These are phyloP conservation scores for Gigaspora rosea DNA, from an alignment of 192 early-diverging fungal species.

Conservation along the genomic window DNA sequence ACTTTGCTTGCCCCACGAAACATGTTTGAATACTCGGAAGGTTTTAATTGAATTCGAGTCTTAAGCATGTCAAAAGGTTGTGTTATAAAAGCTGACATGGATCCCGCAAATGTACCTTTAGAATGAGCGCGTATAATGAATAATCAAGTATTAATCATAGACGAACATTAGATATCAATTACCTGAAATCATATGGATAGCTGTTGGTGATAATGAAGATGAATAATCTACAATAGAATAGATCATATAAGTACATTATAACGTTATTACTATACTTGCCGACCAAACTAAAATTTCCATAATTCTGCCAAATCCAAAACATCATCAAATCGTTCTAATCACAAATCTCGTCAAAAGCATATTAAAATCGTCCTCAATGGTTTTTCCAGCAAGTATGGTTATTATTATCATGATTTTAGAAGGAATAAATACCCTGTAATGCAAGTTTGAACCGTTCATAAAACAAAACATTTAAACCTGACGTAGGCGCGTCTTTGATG, in stretches of 20 bases:
- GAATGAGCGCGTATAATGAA: neutral
- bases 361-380: too few species aligned
- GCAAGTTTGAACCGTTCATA: conserved; percentile 77
- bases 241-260: neutral
- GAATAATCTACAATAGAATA: conserved; percentile 29
- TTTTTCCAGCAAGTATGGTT: too few species aligned
- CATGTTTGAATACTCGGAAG: conserved; percentile 63
- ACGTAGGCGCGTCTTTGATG: conserved; percentile 86
- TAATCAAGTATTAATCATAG: neutral
- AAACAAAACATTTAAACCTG: conserved; percentile 86
- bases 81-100: conserved; percentile 76
- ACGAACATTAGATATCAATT: neutral
- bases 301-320: neutral
- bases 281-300: neutral
- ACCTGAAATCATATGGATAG: conserved; percentile 63
- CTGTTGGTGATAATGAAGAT: conserved; percentile 45
- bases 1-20: conserved; percentile 51
- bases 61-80: conserved; percentile 95
- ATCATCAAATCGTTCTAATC: too few species aligned
- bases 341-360: too few species aligned
- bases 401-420: too few species aligned
- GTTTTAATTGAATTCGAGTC: conserved; percentile 90
- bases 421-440: conserved; percentile 39
- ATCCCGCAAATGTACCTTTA: conserved; percentile 63
- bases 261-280: neutral